Percentiles rank a stretch among this genome's conserved stretches.
These are phyloP conservation scores for Colletotrichum musicola DNA, from an alignment of 2,329 filamentous ascomycete species.

Conservation along the genomic window DNA sequence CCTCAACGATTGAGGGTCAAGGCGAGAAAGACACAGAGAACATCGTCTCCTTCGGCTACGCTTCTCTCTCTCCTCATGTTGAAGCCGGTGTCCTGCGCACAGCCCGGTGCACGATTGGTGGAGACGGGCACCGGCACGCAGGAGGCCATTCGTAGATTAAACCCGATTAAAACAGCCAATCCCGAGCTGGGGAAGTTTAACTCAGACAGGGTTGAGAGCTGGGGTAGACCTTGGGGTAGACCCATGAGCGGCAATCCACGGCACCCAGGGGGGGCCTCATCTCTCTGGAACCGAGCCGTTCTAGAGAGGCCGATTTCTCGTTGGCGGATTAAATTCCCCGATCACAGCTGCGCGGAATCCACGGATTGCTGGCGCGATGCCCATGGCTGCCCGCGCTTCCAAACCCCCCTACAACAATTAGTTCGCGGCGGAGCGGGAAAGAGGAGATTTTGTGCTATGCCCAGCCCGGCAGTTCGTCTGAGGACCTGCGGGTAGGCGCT, in stretches of 20 bases:
- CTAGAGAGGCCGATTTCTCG: slow-evolving; percentile 7
- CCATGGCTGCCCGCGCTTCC: no score
- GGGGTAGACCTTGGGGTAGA: slow-evolving; percentile 12
- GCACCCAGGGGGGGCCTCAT: slow-evolving; percentile 7
- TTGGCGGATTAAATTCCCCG: slow-evolving; percentile 34
- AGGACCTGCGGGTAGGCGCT: background rate
- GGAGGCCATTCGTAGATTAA: slow-evolving; percentile 17
- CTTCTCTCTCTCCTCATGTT: background rate
- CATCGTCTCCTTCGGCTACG: background rate
- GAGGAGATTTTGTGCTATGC: background rate
- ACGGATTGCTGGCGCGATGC: background rate
- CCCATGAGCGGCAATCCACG: slow-evolving; percentile 3
- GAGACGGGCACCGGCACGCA: slow-evolving; percentile 11
- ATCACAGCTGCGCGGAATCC: background rate
- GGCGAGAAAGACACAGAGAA: background rate
- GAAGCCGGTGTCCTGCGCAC: background rate
- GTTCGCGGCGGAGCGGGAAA: background rate
- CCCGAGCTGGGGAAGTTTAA: slow-evolving; percentile 13
- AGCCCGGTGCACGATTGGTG: slow-evolving; percentile 19
- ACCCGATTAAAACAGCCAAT: slow-evolving; percentile 26
- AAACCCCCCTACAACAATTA: background rate
- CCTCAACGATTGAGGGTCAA: background rate
- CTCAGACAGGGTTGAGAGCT: background rate
- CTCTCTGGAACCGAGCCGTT: background rate
- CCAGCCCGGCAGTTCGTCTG: slow-evolving; percentile 3